These are phyloP conservation scores for Phaeosphaeriaceae sp. DNA, from an alignment of 2,329 filamentous ascomycete species.

Conservation along the genomic window DNA sequence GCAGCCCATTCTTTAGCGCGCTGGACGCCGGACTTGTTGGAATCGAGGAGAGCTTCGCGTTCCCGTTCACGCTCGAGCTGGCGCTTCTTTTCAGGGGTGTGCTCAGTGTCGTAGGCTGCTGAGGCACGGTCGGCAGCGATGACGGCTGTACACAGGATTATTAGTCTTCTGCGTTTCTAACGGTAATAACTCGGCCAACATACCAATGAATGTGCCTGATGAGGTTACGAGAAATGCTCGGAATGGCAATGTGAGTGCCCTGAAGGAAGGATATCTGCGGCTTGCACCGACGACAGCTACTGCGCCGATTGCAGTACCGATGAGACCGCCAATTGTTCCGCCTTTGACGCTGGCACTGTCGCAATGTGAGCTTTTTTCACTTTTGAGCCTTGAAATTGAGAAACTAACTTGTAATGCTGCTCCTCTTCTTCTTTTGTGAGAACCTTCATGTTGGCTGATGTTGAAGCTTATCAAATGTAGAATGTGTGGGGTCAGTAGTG, in stretches of 20 bases:
- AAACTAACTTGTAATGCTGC: constrained; percentile 75
- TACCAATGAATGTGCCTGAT: constrained; percentile 77
- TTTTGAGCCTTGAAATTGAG: not conserved
- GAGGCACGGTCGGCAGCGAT: constrained; percentile 80
- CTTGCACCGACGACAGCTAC: constrained; percentile 72
- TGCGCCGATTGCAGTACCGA: constrained; percentile 71
- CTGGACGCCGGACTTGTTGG: constrained; percentile 63
- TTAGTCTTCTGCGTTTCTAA: constrained; percentile 15
- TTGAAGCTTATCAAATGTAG: constrained; percentile 1
- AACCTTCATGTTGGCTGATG: constrained; percentile 75
- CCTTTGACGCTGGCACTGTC: constrained; percentile 75
- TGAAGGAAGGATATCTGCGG: constrained; percentile 77
- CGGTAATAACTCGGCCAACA: constrained; percentile 10
- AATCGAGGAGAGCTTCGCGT: constrained; percentile 52
- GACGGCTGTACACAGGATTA: constrained; percentile 61
- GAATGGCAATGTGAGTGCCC: constrained; percentile 84
- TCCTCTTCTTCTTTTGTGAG: constrained; percentile 91
- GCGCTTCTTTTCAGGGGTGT: constrained; percentile 62
- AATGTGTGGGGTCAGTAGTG: not conserved
- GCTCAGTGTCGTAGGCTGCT: constrained; percentile 71
- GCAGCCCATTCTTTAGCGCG: constrained; percentile 74
- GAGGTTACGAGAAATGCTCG: constrained; percentile 89
- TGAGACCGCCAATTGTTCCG: constrained; percentile 73
- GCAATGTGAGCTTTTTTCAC: constrained; percentile 15
- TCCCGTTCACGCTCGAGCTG: constrained; percentile 36